A percentile compares a stretch with the other conserved stretches of the same genome.
Evolutionary conservation across 352 stramenopile species (phyloP).

Genomic region (Pythium coloratum): DNA sequence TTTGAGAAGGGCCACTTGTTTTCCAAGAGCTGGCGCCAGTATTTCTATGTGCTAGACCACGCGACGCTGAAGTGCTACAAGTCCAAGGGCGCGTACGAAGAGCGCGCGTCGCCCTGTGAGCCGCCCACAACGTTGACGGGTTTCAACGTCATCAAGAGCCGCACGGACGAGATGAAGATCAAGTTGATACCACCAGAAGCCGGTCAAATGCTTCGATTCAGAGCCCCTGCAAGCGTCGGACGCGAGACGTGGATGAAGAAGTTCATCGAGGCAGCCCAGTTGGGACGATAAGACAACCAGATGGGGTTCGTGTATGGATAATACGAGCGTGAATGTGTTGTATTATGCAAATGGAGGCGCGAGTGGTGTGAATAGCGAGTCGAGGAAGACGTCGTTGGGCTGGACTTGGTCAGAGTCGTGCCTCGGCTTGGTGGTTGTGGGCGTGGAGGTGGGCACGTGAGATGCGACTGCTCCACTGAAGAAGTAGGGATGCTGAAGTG

Average conservation of each 20-base stretch:
- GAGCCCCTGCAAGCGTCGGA: conserved; percentile 67
- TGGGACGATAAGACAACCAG: conserved; percentile 18
- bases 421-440: not conserved
- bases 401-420: not conserved
- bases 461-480: conserved; percentile 14
- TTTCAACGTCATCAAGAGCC: conserved; percentile 68
- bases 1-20: conserved; percentile 78
- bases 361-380: conserved; percentile 22
- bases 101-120: conserved; percentile 53
- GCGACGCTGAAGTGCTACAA: conserved; percentile 68
- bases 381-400: conserved; percentile 24
- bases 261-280: conserved; percentile 67
- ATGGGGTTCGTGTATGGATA: conserved; percentile 1
- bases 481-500: conserved; percentile 22
- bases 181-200: conserved; percentile 72
- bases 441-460: conserved; percentile 9
- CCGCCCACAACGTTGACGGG: conserved; percentile 55
- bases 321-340: conserved; percentile 3
- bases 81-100: conserved; percentile 73
- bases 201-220: conserved; percentile 69
- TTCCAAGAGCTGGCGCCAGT: conserved; percentile 75
- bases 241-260: conserved; percentile 79
- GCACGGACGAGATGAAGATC: conserved; percentile 80
- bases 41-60: conserved; percentile 74
- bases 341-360: conserved; percentile 12